phyloP scores from a whole-genome alignment of 2,329 filamentous ascomycete genomes.

The Grosmannia huntii region DNA sequence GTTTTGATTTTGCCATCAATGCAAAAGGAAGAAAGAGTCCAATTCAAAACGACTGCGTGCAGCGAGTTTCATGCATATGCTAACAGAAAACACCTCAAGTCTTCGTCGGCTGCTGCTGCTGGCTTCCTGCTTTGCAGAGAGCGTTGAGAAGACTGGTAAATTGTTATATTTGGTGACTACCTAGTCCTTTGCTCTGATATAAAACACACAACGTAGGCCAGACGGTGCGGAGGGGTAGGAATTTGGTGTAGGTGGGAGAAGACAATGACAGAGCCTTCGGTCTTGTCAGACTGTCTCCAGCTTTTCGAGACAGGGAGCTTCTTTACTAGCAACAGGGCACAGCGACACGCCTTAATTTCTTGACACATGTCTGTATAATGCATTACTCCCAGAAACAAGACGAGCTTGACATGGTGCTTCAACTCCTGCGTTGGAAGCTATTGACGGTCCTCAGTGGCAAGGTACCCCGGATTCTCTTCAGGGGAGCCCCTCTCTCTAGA shows the following conservation, averaged over 20 bases:
- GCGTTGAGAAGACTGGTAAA: too few species aligned
- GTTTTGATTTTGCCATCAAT: slow-evolving; percentile 6
- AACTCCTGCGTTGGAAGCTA: not conserved
- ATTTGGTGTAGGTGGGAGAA: too few species aligned
- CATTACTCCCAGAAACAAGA: not conserved
- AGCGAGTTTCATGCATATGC: not conserved
- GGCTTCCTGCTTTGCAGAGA: too few species aligned
- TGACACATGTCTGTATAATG: too few species aligned
- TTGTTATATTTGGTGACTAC: too few species aligned
- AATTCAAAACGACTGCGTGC: not conserved
- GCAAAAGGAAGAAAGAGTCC: not conserved
- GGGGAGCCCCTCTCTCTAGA: not conserved
- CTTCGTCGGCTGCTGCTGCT: too few species aligned
- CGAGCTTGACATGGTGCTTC: not conserved
- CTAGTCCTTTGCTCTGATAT: too few species aligned
- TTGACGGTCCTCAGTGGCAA: not conserved
- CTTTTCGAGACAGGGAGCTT: not conserved
- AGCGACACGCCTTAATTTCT: too few species aligned
- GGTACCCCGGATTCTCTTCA: not conserved
- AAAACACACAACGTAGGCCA: not conserved
- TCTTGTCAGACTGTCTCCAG: not conserved
- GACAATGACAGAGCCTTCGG: not conserved
- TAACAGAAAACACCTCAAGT: not conserved
- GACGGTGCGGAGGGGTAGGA: too few species aligned
- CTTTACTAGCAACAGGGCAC: not conserved